Conservation (phyloP, 2,329 filamentous ascomycete species). For the Eutypa lata region DNA sequence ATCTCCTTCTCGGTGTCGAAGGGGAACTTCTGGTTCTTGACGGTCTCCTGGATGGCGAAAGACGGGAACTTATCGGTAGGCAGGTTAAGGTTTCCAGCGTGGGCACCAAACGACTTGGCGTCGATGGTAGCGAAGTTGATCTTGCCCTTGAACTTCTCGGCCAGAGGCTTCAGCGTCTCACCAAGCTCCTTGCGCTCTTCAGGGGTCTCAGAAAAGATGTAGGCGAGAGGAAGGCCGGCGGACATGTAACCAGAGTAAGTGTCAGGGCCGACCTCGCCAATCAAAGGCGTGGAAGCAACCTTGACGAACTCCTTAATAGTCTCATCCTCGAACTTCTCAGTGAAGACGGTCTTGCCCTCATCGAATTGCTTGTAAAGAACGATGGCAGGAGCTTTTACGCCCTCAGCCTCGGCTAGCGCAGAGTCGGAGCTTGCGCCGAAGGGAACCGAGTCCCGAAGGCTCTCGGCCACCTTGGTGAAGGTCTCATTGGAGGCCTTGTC, state of each 20-base stretch:
- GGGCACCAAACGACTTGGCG: slow-evolving; percentile 87
- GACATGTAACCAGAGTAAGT: slow-evolving; percentile 96
- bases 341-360: slow-evolving; percentile 86
- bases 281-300: slow-evolving; percentile 79
- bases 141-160: slow-evolving; percentile 86
- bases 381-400: slow-evolving; percentile 79
- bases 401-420: slow-evolving; percentile 82
- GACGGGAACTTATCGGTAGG: slow-evolving; percentile 93
- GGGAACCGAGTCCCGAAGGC: slow-evolving; percentile 84
- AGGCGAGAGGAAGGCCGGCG: slow-evolving; percentile 86
- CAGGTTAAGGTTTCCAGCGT: slow-evolving; percentile 95
- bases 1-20: slow-evolving; percentile 83
- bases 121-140: slow-evolving; percentile 99
- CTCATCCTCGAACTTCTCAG: slow-evolving; percentile 76
- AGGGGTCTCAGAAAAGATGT: slow-evolving; percentile 90
- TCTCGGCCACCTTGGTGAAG: slow-evolving; percentile 70
- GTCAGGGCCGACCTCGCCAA: slow-evolving; percentile 95
- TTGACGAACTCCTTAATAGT: slow-evolving; percentile 81
- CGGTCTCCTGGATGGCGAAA: slow-evolving; percentile 94
- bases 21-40: slow-evolving; percentile 96
- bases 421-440: slow-evolving; percentile 87
- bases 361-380: slow-evolving; percentile 98
- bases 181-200: slow-evolving; percentile 84
- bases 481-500: slow-evolving; percentile 86
- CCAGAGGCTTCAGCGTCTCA: slow-evolving; percentile 77